Conservation (phyloP, 495 filamentous ascomycete species). For the Hypoxylon rickii region DNA sequence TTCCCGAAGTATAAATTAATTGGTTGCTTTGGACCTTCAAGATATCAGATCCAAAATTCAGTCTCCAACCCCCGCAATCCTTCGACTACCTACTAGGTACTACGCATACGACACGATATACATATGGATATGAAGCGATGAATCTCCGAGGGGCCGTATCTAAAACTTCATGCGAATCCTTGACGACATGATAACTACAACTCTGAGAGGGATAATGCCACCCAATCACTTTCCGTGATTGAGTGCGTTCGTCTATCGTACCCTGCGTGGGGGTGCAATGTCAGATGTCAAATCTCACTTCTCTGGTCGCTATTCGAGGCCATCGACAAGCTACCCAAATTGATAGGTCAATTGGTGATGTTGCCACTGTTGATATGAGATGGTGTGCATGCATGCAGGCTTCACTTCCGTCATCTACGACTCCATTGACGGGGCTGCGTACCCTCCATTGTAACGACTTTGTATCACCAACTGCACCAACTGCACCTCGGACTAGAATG, state of each 20-base stretch:
- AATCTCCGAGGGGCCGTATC: too few species aligned
- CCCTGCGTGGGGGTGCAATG: not conserved
- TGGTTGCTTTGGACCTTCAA: too few species aligned
- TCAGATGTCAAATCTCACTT: slow-evolving; percentile 25
- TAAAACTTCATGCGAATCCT: not conserved
- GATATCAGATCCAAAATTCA: too few species aligned
- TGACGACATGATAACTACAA: not conserved
- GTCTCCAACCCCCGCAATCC: too few species aligned
- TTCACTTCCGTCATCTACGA: slow-evolving; percentile 23
- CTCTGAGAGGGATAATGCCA: not conserved
- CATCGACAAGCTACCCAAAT: slow-evolving; percentile 6
- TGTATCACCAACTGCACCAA: slow-evolving; percentile 10
- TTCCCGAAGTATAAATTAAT: too few species aligned
- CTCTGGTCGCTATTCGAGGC: slow-evolving; percentile 4
- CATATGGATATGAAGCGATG: too few species aligned
- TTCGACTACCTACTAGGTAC: too few species aligned
- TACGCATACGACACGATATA: too few species aligned
- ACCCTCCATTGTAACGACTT: slow-evolving; percentile 11
- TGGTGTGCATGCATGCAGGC: slow-evolving; percentile 19
- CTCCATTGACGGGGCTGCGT: slow-evolving; percentile 7
- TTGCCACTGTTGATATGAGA: slow-evolving; percentile 1
- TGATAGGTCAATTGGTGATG: slow-evolving; percentile 24
- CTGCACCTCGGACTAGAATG: slow-evolving; percentile 7
- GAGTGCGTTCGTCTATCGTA: not conserved
- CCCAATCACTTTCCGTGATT: not conserved